A percentile compares a stretch with the other conserved stretches of the same genome.
Evolutionary conservation across 176 grass and related monocot genomes (phyloP).

Genomic region (Oryza glumipatula): DNA sequence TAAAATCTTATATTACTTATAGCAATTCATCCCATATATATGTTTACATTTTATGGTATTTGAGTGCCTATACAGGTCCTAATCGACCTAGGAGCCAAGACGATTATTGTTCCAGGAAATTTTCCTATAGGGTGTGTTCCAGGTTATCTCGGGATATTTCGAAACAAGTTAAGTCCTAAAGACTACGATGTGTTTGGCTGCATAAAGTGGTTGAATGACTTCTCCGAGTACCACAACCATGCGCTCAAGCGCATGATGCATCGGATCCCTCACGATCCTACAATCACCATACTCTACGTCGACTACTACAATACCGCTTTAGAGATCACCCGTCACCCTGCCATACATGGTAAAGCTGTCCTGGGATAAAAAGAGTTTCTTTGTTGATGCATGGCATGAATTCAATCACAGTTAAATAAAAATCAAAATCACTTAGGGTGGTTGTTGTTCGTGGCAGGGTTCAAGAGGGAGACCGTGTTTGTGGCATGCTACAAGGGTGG

Average conservation of each 20-base stretch:
- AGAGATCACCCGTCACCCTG: not conserved
- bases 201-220: slow-evolving; percentile 24
- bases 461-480: not conserved
- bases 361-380: no score
- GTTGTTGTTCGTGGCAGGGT: not conserved
- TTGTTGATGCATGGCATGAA: no score
- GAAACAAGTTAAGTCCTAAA: not conserved
- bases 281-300: slow-evolving; percentile 22
- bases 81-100: slow-evolving; percentile 54
- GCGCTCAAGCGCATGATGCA: not conserved
- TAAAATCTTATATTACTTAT: not conserved
- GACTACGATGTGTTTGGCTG: slow-evolving; percentile 60
- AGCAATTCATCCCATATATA: no score
- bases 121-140: slow-evolving; percentile 46
- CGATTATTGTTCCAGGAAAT: slow-evolving; percentile 47
- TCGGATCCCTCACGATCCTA: not conserved
- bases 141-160: slow-evolving; percentile 35
- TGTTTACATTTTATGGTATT: not conserved
- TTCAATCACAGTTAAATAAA: no score
- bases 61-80: slow-evolving; percentile 13
- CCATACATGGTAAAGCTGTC: not conserved
- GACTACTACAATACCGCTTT: slow-evolving; percentile 30
- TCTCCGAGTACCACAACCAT: no score
- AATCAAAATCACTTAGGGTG: no score
- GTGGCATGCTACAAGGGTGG: slow-evolving; percentile 17